These are phyloP conservation scores for Papilionanthe hybrid DNA, from an alignment of 116 monocot genomes.

Conservation along the genomic window DNA sequence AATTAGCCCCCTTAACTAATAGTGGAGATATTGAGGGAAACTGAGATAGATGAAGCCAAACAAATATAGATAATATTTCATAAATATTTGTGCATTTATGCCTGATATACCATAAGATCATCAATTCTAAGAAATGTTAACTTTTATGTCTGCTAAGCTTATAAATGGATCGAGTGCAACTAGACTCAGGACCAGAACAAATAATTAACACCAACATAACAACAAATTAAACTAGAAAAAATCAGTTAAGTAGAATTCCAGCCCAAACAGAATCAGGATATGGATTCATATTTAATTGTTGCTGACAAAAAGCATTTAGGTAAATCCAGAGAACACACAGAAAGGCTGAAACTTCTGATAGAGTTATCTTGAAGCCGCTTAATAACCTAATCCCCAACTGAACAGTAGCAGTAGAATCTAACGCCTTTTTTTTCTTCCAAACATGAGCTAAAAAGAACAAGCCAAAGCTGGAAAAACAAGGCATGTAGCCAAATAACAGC, in stretches of 20 bases:
- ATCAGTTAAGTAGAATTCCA: too few species aligned
- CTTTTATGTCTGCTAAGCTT: neutral
- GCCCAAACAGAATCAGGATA: neutral
- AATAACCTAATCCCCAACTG: neutral
- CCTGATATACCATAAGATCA: too few species aligned
- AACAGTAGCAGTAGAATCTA: neutral
- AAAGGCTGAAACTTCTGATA: neutral
- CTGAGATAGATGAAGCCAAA: too few species aligned
- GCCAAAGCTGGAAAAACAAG: neutral
- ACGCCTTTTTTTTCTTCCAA: neutral
- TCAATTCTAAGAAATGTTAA: too few species aligned
- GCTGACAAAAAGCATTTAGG: too few species aligned
- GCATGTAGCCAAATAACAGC: neutral
- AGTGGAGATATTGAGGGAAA: too few species aligned
- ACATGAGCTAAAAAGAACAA: neutral
- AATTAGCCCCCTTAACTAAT: too few species aligned
- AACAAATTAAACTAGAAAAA: neutral
- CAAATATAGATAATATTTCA: too few species aligned
- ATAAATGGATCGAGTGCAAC: conserved; percentile 3
- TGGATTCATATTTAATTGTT: neutral
- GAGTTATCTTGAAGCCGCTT: neutral
- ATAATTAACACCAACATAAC: neutral
- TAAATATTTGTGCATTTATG: neutral
- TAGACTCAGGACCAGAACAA: neutral
- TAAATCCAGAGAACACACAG: too few species aligned